Base-by-base conservation (phyloP, 163 green algal species). In the Scenedesmus sp. region DNA sequence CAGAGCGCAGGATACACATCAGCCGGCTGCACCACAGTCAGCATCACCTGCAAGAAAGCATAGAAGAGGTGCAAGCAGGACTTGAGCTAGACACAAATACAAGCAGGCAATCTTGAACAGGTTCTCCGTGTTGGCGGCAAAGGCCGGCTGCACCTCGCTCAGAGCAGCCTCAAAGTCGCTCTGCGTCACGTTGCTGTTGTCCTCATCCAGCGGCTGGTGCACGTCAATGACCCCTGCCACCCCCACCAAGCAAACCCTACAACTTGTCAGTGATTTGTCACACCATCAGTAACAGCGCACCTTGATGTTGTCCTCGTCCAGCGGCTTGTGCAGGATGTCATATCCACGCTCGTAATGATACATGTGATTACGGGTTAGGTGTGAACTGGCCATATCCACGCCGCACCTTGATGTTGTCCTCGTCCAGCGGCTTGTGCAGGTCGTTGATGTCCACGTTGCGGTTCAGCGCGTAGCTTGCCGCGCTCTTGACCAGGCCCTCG, bases 291-390 rank as follows among this genome's bases (percentile, higher is more conserved):
- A 60, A 46, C 34, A 46, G 13, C 70, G 7, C 60, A 98, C 97
- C 96, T 99, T 99, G 89, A 99, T 97, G 90, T 98, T 98, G 56
- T 99, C 97, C 94, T 99, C 98, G 88, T 99, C 97, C 12, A 99
- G 95, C 20, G 96, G 93, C 89, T 98, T 98, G 92, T 95, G 95
- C 57, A 99, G 94, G 95, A 99, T 96, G 79, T 95, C 95, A 99
- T 95, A 94, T 99, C 96, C 16, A 99, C 95, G 91, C 99, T 97
- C 26, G 26, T 26, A 26, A 26, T 26, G 26, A 26, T 26, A 26
- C 26, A 26, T 26, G 26, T 26, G 26, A 26, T 26, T 26, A 26
- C 26, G 26, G 26, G 26, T 26, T 26, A 26, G 26, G 26, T 26
- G 26, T 26, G 26, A 26, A 26, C 26, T 26, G 26, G 26, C 26